Base-by-base conservation (phyloP, 148 eudicot species). In the Vaccinium vitisidaea region DNA sequence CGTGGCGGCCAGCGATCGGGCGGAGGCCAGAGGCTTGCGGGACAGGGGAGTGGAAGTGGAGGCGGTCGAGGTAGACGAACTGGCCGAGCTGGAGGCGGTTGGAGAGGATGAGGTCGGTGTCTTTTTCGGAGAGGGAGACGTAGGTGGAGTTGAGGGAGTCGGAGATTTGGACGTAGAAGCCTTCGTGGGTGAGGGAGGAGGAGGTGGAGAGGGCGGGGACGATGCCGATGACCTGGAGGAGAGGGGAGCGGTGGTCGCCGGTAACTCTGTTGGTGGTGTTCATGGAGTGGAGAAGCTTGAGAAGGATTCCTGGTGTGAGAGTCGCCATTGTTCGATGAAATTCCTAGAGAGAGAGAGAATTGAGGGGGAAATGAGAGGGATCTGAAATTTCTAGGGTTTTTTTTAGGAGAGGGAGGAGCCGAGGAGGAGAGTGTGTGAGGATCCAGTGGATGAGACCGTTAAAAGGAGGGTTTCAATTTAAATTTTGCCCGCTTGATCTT, bases 61-160 rank as follows among this genome's bases (percentile, higher is more conserved):
- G 79, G 3, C 93, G 89, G 19, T 97, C 99, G 12, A 95, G 86
- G 84, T 97, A 93, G 16, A 96, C 87, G 50, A 97, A 95, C 85
- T 97, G 99, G 23, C 99, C 99, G 2, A 97, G 88, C 79, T 93
- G 98, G 79, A 97, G 90, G 6, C 95, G 92, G 82, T 96, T 93
- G 49, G 92, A 85, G 82, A 96, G 93, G 76, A 94, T 93, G 23
- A 93, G 92, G 65, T 96, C 97, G 18, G 90, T 80, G 86, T 93
- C 95, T 4, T 84, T 80, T 39, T 92, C 92, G 19, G 94, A 88
- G 50, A 96, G 94, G 8, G 97, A 91, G 71, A 93, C 92, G 85
- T 92, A 97, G 84, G 98, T 92, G 53, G 99, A 97, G 91, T 95
- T 91, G 49, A 86, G 84, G 56, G 99, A 97, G 67, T 97, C 99